Base-by-base conservation (phyloP, 306 rosid species). In the Citrullus colocynthis region DNA sequence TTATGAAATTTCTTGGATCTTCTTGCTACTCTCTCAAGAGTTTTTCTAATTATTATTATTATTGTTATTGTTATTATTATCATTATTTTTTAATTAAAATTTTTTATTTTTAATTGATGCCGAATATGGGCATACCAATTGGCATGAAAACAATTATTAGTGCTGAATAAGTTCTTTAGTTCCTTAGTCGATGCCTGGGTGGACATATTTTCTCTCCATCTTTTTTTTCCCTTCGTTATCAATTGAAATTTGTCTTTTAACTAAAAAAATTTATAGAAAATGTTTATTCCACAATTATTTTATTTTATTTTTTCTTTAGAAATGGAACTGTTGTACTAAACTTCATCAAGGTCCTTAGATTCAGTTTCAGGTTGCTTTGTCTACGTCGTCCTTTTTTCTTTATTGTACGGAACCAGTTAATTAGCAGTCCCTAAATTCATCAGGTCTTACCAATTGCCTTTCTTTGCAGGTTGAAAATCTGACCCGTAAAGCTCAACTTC, bases 401-500 rank as follows among this genome's bases (percentile, higher is more conserved):
- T 49, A 10, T 18, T 32, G 48, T 30, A 18, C 3, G 14, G 42
- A 16, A 51, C 30, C 78, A 51, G 16, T 32, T 74, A 30, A 21
- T 52, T 73, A 49, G 48, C 16, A 30, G 78, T 52, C 16, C 14
- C 56, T 42, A 32, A 74, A 74, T 2, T 32, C 32, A 63, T 42
- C 8, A 51, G 58, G 65, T 62, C 82, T 90, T 37, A 79, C 83
- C 28, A 11, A 63, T 45, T 6, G 11, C 6, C 9, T 63, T 52
- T 6, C 28, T 63, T 52, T 16, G 41, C 74, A 62, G 80, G 80
- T 78, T 51, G 80, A 78, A 48, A 78, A 64, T 63, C 80, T 78
- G 49, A 78, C 45, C 10, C 61, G 90, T 76, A 93, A 95, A 82
- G 88, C 93, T 57, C 97, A 91, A 85, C 80, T 78, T 48, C 72